Base-by-base conservation (phyloP, 352 stramenopile genomes). In the Phytopythium sindhum region DNA sequence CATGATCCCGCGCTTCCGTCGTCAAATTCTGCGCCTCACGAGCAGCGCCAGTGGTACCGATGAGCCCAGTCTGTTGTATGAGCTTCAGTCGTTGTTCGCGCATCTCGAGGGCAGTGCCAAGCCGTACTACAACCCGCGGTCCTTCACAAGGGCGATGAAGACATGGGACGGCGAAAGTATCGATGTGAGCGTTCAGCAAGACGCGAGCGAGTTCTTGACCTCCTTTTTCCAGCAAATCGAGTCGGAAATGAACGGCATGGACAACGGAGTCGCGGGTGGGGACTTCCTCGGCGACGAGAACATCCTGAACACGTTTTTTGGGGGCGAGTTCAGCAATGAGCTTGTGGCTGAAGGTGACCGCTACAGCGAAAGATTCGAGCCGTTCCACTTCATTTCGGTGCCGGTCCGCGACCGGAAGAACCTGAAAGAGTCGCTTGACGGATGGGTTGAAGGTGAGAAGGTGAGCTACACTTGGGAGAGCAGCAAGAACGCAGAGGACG, bases 161-260 rank as follows among this genome's bases (percentile, higher is more conserved):
- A 94, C 93, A 11, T 96, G 86, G 81, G 88, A 97, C 39, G 90
- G 90, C 54, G 79, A 95, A 64, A 78, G 78, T 12, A 86, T 97
- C 53, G 86, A 97, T 68, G 84, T 97, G 33, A 95, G 90, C 61
- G 63, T 96, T 35, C 93, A 98, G 72, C 91, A 98, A 68, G 93
- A 98, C 62, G 93, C 92, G 4, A 96, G 88, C 37, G 93, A 98
- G 71, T 98, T 98, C 64, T 66, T 98, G 39, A 94, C 90, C 1
- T 91, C 85, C n/a, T 97, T 98, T 55, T 95, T 98, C 59, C 89
- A 97, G 66, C 87, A 97, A 64, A 83, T 98, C 26, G 88, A 97
- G 72, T 93, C 86, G 4, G 88, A 96, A 60, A 93, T 95, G 84
- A 96, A 96, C 54, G 84, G 85, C n/a, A 77, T 82, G 41, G 68